Conservation (phyloP, 116 monocot species). For the Cymodocea nodosa region DNA sequence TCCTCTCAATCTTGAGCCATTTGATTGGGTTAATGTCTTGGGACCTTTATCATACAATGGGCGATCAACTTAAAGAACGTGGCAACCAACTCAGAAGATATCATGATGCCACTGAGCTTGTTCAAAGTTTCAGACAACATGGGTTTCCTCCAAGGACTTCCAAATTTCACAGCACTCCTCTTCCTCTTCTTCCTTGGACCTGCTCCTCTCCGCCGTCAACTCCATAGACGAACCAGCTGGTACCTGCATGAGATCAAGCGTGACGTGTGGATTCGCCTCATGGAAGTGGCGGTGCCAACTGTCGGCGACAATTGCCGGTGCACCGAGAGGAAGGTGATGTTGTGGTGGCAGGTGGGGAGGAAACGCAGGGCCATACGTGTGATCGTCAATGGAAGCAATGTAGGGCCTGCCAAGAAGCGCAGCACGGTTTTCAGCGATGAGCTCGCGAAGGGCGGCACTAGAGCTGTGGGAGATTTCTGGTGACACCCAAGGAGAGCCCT, state of each 20-base stretch:
- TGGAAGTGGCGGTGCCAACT: constrained; percentile 26
- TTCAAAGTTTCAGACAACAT: constrained; percentile 18
- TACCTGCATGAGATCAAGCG: constrained; percentile 70
- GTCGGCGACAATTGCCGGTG: background rate
- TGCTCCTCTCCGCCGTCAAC: constrained; percentile 16
- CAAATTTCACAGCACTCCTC: constrained; percentile 66
- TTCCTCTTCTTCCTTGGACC: constrained; percentile 20
- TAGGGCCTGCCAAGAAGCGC: constrained; percentile 23
- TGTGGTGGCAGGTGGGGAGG: no score
- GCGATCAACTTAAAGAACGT: no score
- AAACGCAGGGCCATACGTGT: no score
- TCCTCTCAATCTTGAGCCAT: no score
- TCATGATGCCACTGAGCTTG: no score
- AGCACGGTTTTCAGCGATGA: constrained; percentile 73
- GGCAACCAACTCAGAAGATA: no score
- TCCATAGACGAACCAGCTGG: constrained; percentile 16
- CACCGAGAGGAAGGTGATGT: no score
- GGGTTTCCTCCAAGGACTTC: constrained; percentile 49
- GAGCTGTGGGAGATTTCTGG: constrained; percentile 55
- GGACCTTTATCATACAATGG: no score
- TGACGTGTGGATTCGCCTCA: constrained; percentile 24
- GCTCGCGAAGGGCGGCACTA: constrained; percentile 54
- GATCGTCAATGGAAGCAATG: no score
- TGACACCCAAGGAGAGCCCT: constrained; percentile 30
- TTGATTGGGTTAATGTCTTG: no score